Evolutionary conservation across 2,329 filamentous ascomycete genomes (phyloP).

Genomic region (Cryphonectria parasitica): DNA sequence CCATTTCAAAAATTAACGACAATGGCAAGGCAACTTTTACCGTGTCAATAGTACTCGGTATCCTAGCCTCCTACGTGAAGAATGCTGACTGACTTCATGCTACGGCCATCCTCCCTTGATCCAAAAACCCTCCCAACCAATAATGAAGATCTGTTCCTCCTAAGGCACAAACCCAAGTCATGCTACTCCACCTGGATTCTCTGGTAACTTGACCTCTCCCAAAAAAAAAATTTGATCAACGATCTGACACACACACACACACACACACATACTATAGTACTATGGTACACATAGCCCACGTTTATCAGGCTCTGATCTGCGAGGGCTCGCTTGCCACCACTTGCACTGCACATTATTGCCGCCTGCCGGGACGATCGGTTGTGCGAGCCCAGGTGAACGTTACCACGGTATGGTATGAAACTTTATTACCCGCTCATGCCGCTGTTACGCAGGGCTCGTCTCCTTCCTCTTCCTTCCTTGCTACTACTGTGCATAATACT

Average conservation of each 20-base stretch:
- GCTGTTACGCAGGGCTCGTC: not conserved
- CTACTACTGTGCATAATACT: not conserved
- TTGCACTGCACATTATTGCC: not conserved
- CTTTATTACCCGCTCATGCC: constrained; percentile 2
- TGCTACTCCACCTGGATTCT: constrained; percentile 7
- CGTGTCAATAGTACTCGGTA: not conserved
- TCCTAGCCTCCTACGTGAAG: not conserved
- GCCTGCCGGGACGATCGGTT: constrained; percentile 7
- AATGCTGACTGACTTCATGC: not conserved
- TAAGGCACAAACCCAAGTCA: not conserved
- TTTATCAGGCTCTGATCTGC: constrained; percentile 22
- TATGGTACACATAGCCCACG: constrained; percentile 6
- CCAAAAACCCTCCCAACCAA: not conserved
- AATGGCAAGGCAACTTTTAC: constrained; percentile 2
- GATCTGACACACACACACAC: constrained; percentile 18
- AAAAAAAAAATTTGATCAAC: not conserved
- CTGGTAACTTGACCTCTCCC: constrained; percentile 9
- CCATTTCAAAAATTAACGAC: not conserved
- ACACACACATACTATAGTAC: too few relatives aligned
- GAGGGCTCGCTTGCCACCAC: not conserved
- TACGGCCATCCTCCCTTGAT: not conserved
- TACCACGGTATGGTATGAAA: not conserved
- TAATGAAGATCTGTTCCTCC: not conserved
- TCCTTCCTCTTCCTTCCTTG: not conserved
- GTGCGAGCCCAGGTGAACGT: constrained; percentile 19